These are phyloP conservation scores for Pestalotiopsis sp. DNA, from an alignment of 2,329 filamentous ascomycete genomes.

Conservation along the genomic window DNA sequence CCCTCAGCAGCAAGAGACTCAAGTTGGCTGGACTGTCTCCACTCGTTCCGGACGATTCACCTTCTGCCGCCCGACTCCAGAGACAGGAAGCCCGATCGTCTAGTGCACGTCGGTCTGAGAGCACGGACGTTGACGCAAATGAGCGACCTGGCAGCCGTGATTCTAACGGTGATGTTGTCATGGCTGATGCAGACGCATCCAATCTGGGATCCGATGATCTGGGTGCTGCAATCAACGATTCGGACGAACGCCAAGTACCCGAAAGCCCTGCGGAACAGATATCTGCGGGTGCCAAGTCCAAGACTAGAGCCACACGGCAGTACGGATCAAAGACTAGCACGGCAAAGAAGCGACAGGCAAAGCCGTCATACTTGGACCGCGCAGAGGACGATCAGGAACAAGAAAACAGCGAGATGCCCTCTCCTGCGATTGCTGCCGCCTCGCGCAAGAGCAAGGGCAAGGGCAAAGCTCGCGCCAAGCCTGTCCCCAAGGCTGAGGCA, in stretches of 20 bases:
- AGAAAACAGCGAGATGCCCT: constrained; percentile 13
- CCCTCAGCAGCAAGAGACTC: background rate
- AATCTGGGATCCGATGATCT: constrained; percentile 12
- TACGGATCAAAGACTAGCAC: constrained; percentile 19
- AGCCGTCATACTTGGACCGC: constrained; percentile 23
- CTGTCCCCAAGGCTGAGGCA: background rate
- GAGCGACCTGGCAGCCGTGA: constrained; percentile 10
- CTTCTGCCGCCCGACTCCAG: constrained; percentile 11
- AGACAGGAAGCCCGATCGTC: constrained; percentile 5
- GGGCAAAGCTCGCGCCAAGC: constrained; percentile 10
- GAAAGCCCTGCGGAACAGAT: background rate
- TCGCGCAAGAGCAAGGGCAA: constrained; percentile 17
- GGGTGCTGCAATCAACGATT: background rate
- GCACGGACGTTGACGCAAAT: constrained; percentile 2
- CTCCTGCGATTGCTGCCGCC: constrained; percentile 20
- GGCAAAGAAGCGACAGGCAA: constrained; percentile 25
- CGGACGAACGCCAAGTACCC: background rate
- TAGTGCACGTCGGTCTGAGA: background rate
- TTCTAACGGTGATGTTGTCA: constrained; percentile 1
- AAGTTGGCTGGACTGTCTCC: background rate
- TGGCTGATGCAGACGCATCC: background rate
- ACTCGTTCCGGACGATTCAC: background rate
- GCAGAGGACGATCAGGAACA: constrained; percentile 13
- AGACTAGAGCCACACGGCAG: constrained; percentile 18
- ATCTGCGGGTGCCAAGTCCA: background rate